phyloP scores from a whole-genome alignment of 2,329 filamentous ascomycete species.

The Lecanoromycetidae sp. region DNA sequence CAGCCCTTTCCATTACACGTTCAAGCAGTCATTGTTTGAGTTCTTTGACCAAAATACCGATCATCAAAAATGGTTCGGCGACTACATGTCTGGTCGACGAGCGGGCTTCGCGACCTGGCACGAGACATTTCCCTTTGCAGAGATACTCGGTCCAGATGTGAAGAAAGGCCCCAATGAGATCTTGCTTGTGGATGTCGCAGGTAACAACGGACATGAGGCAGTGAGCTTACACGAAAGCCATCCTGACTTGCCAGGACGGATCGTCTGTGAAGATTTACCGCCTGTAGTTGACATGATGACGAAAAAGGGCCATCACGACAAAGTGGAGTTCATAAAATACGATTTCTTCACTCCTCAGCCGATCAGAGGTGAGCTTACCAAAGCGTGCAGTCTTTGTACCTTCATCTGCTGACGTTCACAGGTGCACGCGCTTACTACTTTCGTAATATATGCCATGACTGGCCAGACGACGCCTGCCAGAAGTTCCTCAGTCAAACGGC shows the following conservation, averaged over 20 bases:
- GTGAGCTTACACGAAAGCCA: conserved; percentile 24
- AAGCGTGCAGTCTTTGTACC: too few relatives aligned
- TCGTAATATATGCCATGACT: conserved; percentile 29
- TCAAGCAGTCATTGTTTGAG: neutral
- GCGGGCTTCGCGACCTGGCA: neutral
- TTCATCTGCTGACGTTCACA: too few relatives aligned
- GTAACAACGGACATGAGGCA: conserved; percentile 31
- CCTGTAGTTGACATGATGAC: conserved; percentile 18
- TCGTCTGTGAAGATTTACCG: conserved; percentile 33
- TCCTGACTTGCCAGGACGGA: conserved; percentile 24
- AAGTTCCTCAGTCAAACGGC: too few relatives aligned
- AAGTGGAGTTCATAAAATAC: conserved; percentile 25
- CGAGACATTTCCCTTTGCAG: conserved; percentile 4
- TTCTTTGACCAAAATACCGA: conserved; percentile 1
- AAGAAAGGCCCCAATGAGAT: conserved; percentile 20
- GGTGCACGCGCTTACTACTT: conserved; percentile 29
- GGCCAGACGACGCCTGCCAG: conserved; percentile 27
- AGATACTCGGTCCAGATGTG: neutral
- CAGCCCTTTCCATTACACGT: conserved; percentile 1
- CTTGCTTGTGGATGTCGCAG: conserved; percentile 33
- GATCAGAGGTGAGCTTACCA: conserved; percentile 22
- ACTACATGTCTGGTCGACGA: conserved; percentile 3
- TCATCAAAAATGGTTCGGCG: conserved; percentile 1
- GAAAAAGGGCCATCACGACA: conserved; percentile 17
- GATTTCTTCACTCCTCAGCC: conserved; percentile 27